These are phyloP conservation scores for Wickerhamomyces queroliae DNA, from an alignment of 805 yeast species.

Conservation along the genomic window DNA sequence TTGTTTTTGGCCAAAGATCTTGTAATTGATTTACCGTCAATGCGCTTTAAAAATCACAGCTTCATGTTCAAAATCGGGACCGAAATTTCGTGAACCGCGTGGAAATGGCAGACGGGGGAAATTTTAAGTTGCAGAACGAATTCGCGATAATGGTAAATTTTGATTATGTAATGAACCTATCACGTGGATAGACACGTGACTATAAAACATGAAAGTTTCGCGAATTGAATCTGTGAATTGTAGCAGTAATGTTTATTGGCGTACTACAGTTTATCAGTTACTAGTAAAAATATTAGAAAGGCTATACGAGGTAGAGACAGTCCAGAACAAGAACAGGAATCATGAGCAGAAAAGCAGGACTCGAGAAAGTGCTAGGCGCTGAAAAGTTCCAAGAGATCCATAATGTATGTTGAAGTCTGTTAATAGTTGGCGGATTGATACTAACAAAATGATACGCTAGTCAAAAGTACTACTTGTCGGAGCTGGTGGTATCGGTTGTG, in stretches of 20 bases:
- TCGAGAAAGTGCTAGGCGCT: slow-evolving; percentile 3
- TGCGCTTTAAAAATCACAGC: too few species aligned
- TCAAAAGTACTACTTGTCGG: slow-evolving; percentile 79
- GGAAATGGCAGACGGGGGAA: neutral
- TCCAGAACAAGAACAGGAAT: neutral
- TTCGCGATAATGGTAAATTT: neutral
- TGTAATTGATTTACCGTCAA: too few species aligned
- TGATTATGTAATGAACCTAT: neutral
- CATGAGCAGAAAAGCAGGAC: slow-evolving; percentile 2
- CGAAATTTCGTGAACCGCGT: too few species aligned
- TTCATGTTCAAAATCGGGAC: neutral
- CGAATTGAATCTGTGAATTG: neutral
- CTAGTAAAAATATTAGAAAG: too few species aligned
- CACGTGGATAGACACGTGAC: too few species aligned
- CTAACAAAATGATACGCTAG: slow-evolving; percentile 2
- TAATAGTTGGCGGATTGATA: neutral
- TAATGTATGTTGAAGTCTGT: neutral
- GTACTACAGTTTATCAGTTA: too few species aligned
- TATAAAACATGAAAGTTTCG: too few species aligned
- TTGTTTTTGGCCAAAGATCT: too few species aligned
- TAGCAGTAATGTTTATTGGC: too few species aligned
- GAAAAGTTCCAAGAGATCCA: slow-evolving; percentile 1
- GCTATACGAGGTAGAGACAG: too few species aligned
- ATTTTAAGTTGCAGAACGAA: neutral
- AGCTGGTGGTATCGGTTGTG: slow-evolving; percentile 97